Evolutionary conservation across 139 green algal species (phyloP).

Genomic region (Chlamydomonas asymmetrica): DNA sequence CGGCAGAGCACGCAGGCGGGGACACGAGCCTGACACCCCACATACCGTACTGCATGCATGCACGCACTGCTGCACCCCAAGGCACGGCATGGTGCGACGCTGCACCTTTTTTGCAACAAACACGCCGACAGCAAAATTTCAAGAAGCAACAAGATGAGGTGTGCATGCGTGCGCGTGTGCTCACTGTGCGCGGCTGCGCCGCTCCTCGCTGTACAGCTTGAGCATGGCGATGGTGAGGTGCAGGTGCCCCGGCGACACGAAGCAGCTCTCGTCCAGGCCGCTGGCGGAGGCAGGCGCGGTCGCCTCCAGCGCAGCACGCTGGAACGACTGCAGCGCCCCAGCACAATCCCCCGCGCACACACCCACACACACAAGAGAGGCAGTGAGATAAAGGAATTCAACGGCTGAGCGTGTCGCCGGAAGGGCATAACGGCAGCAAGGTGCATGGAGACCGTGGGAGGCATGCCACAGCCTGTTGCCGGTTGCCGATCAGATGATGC

Average conservation of each 20-base stretch:
- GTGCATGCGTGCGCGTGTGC: neutral
- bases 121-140: neutral
- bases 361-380: too few species aligned
- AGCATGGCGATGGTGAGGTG: conserved; percentile 68
- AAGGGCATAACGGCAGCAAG: neutral
- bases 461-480: conserved; percentile 5
- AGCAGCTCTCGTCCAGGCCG: conserved; percentile 17
- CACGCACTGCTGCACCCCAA: too few species aligned
- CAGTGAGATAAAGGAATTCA: too few species aligned
- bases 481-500: too few species aligned
- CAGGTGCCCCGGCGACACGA: conserved; percentile 41
- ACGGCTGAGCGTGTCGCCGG: too few species aligned
- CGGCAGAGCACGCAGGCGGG: too few species aligned
- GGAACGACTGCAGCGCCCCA: too few species aligned
- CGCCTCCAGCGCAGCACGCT: conserved; percentile 8
- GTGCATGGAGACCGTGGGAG: conserved; percentile 16
- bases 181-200: conserved; percentile 33
- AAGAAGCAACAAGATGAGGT: neutral
- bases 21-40: too few species aligned
- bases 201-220: conserved; percentile 62
- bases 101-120: too few species aligned
- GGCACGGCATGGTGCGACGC: too few species aligned
- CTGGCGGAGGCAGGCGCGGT: neutral
- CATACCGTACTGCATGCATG: too few species aligned
- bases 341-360: too few species aligned